Conservation (phyloP, 2,329 filamentous ascomycete genomes). For the Pestalotiopsis sp. region DNA sequence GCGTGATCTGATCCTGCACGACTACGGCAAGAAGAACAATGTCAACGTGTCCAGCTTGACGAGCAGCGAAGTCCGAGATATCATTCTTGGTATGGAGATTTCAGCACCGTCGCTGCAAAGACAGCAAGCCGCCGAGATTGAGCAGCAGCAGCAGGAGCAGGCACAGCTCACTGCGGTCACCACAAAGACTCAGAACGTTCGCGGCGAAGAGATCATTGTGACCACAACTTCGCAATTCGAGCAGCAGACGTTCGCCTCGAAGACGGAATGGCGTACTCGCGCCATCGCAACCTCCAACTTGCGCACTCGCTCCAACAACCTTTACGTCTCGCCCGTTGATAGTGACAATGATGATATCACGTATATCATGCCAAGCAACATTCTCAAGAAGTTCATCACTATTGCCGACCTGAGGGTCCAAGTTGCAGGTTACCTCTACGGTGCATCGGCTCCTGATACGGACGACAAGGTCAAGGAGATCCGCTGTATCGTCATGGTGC, state of each 20-base stretch:
- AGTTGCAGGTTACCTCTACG: constrained; percentile 94
- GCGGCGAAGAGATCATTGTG: constrained; percentile 96
- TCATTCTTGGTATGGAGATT: constrained; percentile 99
- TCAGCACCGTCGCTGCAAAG: constrained; percentile 97
- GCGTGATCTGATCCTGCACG: constrained; percentile 93
- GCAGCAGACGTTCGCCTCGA: constrained; percentile 95
- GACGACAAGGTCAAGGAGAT: constrained; percentile 98
- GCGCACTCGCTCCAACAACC: constrained; percentile 92
- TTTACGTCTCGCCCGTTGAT: constrained; percentile 96
- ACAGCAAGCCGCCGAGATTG: constrained; percentile 97
- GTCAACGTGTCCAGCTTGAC: constrained; percentile 98
- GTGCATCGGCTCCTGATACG: constrained; percentile 79
- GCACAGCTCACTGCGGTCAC: constrained; percentile 95
- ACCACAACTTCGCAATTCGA: constrained; percentile 98
- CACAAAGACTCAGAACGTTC: constrained; percentile 96
- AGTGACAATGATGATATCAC: constrained; percentile 89
- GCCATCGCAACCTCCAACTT: constrained; percentile 97
- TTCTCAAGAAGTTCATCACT: constrained; percentile 96
- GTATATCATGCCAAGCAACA: constrained; percentile 99
- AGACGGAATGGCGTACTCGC: constrained; percentile 97
- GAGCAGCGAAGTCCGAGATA: constrained; percentile 94
- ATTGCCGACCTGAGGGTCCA: constrained; percentile 96
- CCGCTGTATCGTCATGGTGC: constrained; percentile 94
- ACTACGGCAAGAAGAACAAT: constrained; percentile 99
- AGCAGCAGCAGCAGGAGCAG: constrained; percentile 98